Percentiles rank a stretch among this genome's conserved stretches.
These are phyloP conservation scores for Brettanomyces bruxellensis DNA, from an alignment of 805 yeast genomes.

Conservation along the genomic window DNA sequence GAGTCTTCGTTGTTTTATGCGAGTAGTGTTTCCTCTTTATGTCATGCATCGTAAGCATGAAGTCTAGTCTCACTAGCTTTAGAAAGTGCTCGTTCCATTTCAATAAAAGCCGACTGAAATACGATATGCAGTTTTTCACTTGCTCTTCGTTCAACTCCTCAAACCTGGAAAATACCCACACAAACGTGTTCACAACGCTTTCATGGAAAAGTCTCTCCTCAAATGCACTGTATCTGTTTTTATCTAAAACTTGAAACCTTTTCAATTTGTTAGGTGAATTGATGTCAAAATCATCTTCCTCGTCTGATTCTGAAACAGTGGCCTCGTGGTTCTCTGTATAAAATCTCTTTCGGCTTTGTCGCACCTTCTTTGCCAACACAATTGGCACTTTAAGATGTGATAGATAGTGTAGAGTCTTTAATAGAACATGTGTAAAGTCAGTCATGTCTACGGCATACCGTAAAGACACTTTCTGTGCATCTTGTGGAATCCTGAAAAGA, in stretches of 20 bases:
- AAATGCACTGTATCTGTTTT: constrained; percentile 20
- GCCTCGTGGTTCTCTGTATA: constrained; percentile 17
- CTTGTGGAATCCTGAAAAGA: constrained; percentile 50
- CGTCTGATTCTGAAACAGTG: constrained; percentile 12
- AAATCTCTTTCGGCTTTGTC: constrained; percentile 3
- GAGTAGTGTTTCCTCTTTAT: constrained; percentile 42
- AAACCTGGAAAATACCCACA: constrained; percentile 50
- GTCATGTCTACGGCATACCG: constrained; percentile 51
- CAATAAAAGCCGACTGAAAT: constrained; percentile 62
- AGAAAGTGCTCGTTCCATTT: constrained; percentile 47
- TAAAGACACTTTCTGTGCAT: constrained; percentile 55
- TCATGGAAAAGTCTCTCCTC: constrained; percentile 44
- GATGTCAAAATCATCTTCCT: constrained; percentile 16
- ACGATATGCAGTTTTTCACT: constrained; percentile 56
- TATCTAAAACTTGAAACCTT: constrained; percentile 12
- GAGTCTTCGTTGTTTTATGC: constrained; percentile 43
- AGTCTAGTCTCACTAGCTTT: constrained; percentile 59
- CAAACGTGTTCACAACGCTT: constrained; percentile 54
- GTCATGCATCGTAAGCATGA: constrained; percentile 49
- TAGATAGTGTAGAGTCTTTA: constrained; percentile 61
- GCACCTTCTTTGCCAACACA: constrained; percentile 14
- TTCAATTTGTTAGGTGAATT: constrained; percentile 7
- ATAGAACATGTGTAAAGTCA: constrained; percentile 52
- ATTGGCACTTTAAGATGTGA: constrained; percentile 39
- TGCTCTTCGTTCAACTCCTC: constrained; percentile 52